phyloP scores from a whole-genome alignment of 768 basidiomycete species.

The Suillus fuscotomentosus region DNA sequence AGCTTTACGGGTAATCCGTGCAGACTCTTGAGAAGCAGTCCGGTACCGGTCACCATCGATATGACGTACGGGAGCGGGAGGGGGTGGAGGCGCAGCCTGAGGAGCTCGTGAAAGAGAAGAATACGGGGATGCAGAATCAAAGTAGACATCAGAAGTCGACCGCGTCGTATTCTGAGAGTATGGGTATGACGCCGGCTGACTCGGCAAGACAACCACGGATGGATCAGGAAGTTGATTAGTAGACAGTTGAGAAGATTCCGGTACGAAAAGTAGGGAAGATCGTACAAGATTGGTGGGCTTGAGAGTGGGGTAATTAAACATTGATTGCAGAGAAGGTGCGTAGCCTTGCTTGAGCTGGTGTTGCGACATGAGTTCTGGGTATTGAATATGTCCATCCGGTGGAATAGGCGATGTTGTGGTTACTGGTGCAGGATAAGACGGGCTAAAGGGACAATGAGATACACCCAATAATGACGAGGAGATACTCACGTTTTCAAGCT shows the following conservation, averaged over 20 bases:
- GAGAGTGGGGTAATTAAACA: slow-evolving; percentile 50
- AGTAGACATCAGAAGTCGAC: slow-evolving; percentile 1
- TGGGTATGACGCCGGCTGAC: slow-evolving; percentile 14
- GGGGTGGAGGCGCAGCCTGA: slow-evolving; percentile 22
- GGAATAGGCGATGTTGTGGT: slow-evolving; percentile 71
- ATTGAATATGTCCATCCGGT: slow-evolving; percentile 46
- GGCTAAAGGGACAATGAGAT: slow-evolving; percentile 17
- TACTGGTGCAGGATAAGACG: slow-evolving; percentile 51
- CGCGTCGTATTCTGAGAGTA: slow-evolving; percentile 13
- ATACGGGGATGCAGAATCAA: slow-evolving; percentile 11
- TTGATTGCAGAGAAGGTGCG: slow-evolving; percentile 71
- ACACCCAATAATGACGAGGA: slow-evolving; percentile 1
- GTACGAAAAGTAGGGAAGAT: slow-evolving; percentile 46
- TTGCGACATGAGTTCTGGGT: slow-evolving; percentile 74
- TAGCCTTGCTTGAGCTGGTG: slow-evolving; percentile 82
- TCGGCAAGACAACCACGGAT: slow-evolving; percentile 25
- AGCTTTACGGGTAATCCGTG: slow-evolving; percentile 32
- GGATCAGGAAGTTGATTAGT: slow-evolving; percentile 30
- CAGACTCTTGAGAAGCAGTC: slow-evolving; percentile 33
- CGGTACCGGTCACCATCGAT: slow-evolving; percentile 26
- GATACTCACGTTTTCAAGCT: slow-evolving; percentile 36
- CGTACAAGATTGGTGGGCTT: slow-evolving; percentile 32
- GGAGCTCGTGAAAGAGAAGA: slow-evolving; percentile 25
- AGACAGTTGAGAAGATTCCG: slow-evolving; percentile 26
- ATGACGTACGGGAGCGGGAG: slow-evolving; percentile 22